A percentile compares a stretch with the other conserved stretches of the same genome.
These are phyloP conservation scores for Coix lacrymajobi DNA, from an alignment of 176 grass and related monocot species.

Conservation along the genomic window DNA sequence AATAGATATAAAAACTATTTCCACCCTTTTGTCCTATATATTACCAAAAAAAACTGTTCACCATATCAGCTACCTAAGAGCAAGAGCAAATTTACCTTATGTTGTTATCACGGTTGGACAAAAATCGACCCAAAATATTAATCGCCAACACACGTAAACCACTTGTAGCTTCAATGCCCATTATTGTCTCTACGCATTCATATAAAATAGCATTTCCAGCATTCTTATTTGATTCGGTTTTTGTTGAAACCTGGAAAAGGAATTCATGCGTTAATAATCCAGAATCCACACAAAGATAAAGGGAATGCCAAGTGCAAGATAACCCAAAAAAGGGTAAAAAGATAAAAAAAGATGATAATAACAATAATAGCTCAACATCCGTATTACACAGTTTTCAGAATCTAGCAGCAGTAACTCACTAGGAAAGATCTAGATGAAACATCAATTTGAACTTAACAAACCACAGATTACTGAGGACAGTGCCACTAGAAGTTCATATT, in stretches of 20 bases:
- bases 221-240: slow-evolving; percentile 97
- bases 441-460: slow-evolving; percentile 3
- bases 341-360: neutral
- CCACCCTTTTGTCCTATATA: neutral
- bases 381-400: neutral
- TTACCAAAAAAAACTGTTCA: neutral
- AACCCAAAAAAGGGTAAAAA: neutral
- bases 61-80: neutral
- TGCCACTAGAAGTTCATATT: neutral
- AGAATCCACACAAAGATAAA: slow-evolving; percentile 12
- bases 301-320: neutral
- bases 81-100: slow-evolving; percentile 67
- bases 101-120: slow-evolving; percentile 99
- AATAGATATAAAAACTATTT: neutral
- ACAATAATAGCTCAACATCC: neutral
- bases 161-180: slow-evolving; percentile 95
- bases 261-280: slow-evolving; percentile 5
- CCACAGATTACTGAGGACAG: neutral
- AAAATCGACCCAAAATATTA: slow-evolving; percentile 96
- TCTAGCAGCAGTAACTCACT: neutral
- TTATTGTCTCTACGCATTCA: slow-evolving; percentile 99
- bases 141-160: slow-evolving; percentile 91
- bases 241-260: slow-evolving; percentile 87
- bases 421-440: slow-evolving; percentile 1
- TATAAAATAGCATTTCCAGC: slow-evolving; percentile 96